phyloP scores from a whole-genome alignment of 2,329 filamentous ascomycete species.

The Leptographium radiaticola region DNA sequence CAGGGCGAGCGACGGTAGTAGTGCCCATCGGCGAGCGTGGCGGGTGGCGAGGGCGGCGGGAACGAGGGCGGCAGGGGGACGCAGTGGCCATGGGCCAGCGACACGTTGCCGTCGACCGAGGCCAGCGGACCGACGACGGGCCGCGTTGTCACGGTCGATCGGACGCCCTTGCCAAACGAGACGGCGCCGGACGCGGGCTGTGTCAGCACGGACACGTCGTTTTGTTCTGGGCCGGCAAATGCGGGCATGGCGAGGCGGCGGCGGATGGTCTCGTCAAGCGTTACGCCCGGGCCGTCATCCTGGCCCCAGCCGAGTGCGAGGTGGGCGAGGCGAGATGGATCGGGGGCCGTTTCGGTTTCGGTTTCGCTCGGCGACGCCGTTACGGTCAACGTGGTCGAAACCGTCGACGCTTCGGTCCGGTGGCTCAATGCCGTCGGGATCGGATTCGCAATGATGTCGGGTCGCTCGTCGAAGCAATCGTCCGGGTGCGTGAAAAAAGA shows the following conservation, averaged over 20 bases:
- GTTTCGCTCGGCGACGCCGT: no score
- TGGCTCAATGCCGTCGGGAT: neutral
- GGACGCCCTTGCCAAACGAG: slow-evolving; percentile 4
- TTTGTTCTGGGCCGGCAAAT: slow-evolving; percentile 5
- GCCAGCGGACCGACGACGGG: slow-evolving; percentile 2
- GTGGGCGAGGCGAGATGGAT: no score
- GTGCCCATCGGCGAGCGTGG: slow-evolving; percentile 5
- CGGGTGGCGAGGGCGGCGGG: slow-evolving; percentile 2
- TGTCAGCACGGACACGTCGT: slow-evolving; percentile 6
- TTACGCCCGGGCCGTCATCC: no score
- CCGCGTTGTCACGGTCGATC: neutral
- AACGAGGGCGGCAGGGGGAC: neutral
- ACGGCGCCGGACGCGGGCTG: neutral
- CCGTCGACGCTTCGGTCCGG: no score
- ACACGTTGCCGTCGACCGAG: slow-evolving; percentile 6
- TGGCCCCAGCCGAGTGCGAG: no score
- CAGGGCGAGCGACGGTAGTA: slow-evolving; percentile 2
- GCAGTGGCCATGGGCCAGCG: slow-evolving; percentile 4
- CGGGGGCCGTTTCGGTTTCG: no score
- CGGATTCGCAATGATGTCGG: no score
- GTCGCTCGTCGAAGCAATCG: no score
- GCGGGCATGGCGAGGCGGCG: slow-evolving; percentile 7
- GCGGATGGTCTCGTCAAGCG: neutral
- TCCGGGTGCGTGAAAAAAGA: no score
- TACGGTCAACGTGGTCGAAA: no score